Base-by-base conservation (phyloP, 176 grass and related monocot genomes). In the Poa annua region DNA sequence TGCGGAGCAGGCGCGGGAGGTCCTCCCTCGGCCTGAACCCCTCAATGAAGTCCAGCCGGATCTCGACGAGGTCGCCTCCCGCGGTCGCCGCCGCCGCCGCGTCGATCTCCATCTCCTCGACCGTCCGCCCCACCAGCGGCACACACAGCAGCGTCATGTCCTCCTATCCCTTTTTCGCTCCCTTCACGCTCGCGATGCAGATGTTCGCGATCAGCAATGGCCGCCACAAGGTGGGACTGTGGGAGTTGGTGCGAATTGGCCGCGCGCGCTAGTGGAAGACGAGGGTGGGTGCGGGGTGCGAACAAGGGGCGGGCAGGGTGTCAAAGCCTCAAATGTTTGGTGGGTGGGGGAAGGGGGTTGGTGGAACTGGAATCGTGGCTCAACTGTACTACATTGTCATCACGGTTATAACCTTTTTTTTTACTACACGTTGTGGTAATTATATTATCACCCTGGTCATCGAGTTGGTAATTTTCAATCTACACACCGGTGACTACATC, bases 81-180 rank as follows among this genome's bases (percentile, higher is more conserved):
- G 71, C 20, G 80, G 85, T 78, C 63, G 87, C 90, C 7, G 96
- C 93, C 8, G 81, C 82, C 14, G 66, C 87, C 49, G 92, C 90
- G 74, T 95, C 96, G 42, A 57, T 71, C 64, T 66, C 26, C 96
- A 98, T 98, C 85, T 88, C 85, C 77, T 95, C 96, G 73, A 95
- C 91, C 77, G 91, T 92, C 91, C 89, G 90, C 42, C 38, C 63
- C 80, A 98, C 92, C 63, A 98, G 82, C 49, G 96, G 96, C 83
- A 88, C 96, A 63, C 96, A 98, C 56, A 98, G 32, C 65, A 98
- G 87, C 82, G 93, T 92, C 96, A 92, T 97, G 72, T 84, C 78
- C 80, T 25, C 55, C 29, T 25, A 29, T 11, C 4, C 32, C 26
- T 71, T 4, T 56, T 51, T 9, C 59, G 39, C 34, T 52, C 14